These are phyloP conservation scores for Beauveria bassiana DNA, from an alignment of 2,329 filamentous ascomycete species.

Conservation along the genomic window DNA sequence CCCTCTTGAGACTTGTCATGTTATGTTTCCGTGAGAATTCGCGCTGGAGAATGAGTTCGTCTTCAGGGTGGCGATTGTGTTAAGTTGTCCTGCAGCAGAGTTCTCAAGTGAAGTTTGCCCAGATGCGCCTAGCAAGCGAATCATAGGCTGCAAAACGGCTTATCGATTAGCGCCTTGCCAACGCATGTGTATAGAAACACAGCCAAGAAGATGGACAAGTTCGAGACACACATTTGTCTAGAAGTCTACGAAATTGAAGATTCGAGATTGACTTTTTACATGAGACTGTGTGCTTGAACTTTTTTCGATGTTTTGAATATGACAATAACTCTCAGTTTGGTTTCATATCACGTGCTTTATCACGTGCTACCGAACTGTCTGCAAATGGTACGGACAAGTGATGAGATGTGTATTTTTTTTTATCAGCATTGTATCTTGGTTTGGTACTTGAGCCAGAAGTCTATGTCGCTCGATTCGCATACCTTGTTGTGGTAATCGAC, in stretches of 20 bases:
- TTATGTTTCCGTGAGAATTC: conserved; percentile 13
- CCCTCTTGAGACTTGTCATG: conserved; percentile 61
- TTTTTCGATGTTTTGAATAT: not conserved
- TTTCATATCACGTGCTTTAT: not conserved
- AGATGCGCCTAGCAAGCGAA: conserved; percentile 14
- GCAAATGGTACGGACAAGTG: too few species aligned
- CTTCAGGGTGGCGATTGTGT: not conserved
- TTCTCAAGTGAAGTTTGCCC: conserved; percentile 6
- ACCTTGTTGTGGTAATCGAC: too few species aligned
- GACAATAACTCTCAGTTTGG: not conserved
- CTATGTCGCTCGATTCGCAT: too few species aligned
- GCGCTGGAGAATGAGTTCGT: not conserved
- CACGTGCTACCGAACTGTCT: not conserved
- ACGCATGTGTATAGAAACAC: conserved; percentile 1
- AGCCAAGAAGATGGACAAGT: not conserved
- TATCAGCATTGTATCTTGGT: too few species aligned
- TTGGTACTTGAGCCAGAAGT: too few species aligned
- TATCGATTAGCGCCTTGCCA: conserved; percentile 17
- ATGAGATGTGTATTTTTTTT: too few species aligned
- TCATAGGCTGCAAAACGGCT: conserved; percentile 22
- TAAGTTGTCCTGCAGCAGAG: not conserved
- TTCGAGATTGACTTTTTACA: not conserved
- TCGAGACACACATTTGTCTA: not conserved
- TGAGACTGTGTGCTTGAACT: not conserved
- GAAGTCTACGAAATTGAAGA: not conserved